phyloP scores from a whole-genome alignment of 1,139 yeast genomes.

The Scheffersomyces titani region DNA sequence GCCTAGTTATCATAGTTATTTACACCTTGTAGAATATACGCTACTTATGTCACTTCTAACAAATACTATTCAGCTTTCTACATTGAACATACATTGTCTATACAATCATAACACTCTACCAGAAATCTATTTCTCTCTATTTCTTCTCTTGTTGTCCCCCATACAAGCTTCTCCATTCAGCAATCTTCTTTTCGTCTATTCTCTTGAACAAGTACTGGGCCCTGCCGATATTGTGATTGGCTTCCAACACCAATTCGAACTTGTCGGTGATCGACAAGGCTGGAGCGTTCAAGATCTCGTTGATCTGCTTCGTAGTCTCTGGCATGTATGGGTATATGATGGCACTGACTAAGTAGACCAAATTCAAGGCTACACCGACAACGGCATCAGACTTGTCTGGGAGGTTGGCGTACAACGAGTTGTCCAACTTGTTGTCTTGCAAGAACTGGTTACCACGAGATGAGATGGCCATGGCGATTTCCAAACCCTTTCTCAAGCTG shows the following conservation, averaged over 20 bases:
- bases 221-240: conserved; percentile 87
- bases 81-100: neutral
- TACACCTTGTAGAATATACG: no score
- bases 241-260: conserved; percentile 66
- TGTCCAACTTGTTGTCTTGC: conserved; percentile 94
- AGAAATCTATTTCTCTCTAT: conserved; percentile 1
- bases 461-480: conserved; percentile 86
- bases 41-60: no score
- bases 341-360: conserved; percentile 80
- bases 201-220: conserved; percentile 90
- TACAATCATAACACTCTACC: conserved; percentile 10
- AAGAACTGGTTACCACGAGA: conserved; percentile 92
- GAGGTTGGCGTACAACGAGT: conserved; percentile 69
- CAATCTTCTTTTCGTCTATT: conserved; percentile 87
- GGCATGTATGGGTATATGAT: conserved; percentile 90
- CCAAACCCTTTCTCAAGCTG: conserved; percentile 85
- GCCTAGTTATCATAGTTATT: neutral
- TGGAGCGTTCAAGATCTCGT: conserved; percentile 82
- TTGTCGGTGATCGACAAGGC: conserved; percentile 73
- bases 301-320: conserved; percentile 67
- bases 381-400: conserved; percentile 91
- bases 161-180: conserved; percentile 81
- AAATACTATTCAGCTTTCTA: neutral
- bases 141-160: conserved; percentile 63
- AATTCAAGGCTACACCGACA: conserved; percentile 86